Evolutionary conservation across 768 basidiomycete species (phyloP).

Genomic region (Chalciporus piperatus): DNA sequence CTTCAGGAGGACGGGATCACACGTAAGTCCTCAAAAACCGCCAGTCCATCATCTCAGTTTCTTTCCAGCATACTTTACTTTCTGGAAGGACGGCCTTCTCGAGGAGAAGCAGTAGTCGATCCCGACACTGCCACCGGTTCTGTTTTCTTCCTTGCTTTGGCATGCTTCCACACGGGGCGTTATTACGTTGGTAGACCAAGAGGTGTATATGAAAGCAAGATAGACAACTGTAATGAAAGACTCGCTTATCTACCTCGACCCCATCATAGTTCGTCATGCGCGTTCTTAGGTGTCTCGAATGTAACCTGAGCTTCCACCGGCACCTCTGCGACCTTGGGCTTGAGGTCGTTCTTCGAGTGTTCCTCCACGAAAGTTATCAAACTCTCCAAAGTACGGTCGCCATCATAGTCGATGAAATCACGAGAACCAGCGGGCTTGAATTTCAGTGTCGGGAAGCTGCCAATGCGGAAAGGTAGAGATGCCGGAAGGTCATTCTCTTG

Average conservation of each 20-base stretch:
- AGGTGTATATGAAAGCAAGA: slow-evolving; percentile 18
- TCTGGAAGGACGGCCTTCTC: slow-evolving; percentile 96
- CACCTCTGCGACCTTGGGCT: too few species aligned
- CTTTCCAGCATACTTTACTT: slow-evolving; percentile 76
- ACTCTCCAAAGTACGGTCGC: slow-evolving; percentile 86
- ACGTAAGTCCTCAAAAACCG: slow-evolving; percentile 48
- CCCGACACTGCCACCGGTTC: slow-evolving; percentile 14
- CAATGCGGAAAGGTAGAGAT: slow-evolving; percentile 80
- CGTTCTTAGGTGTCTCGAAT: slow-evolving; percentile 25
- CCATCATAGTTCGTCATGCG: slow-evolving; percentile 31
- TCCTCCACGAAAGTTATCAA: slow-evolving; percentile 81
- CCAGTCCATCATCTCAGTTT: slow-evolving; percentile 6
- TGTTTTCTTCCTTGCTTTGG: background rate
- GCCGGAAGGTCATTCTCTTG: slow-evolving; percentile 94
- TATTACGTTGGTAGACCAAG: slow-evolving; percentile 11
- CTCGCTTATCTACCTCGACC: background rate
- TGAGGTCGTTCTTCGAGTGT: slow-evolving; percentile 72
- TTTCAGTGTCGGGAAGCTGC: slow-evolving; percentile 93
- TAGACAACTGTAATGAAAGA: slow-evolving; percentile 20
- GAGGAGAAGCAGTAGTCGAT: slow-evolving; percentile 65
- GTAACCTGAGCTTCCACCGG: slow-evolving; percentile 21
- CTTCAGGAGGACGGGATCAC: slow-evolving; percentile 74
- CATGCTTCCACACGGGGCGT: background rate
- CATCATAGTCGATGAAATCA: slow-evolving; percentile 91
- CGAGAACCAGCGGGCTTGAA: slow-evolving; percentile 88